These are phyloP conservation scores for Phytophthora tentaculata DNA, from an alignment of 352 stramenopile species.

Conservation along the genomic window DNA sequence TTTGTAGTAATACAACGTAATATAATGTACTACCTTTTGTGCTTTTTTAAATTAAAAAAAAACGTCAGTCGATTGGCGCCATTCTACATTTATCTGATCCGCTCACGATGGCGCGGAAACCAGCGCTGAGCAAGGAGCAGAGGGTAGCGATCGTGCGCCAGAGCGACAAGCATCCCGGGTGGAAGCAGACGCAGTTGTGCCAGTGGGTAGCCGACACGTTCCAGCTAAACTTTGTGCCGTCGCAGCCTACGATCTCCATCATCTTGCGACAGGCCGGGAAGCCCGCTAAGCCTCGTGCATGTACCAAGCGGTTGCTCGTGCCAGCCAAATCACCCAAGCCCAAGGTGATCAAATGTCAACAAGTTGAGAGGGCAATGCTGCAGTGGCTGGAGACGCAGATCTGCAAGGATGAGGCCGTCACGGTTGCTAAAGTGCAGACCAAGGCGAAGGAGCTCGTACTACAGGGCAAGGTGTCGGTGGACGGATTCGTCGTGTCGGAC, in stretches of 20 bases:
- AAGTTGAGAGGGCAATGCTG: conserved; percentile 66
- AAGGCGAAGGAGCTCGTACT: conserved; percentile 25
- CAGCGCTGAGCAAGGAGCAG: conserved; percentile 70
- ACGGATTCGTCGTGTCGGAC: conserved; percentile 37
- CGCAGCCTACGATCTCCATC: conserved; percentile 80
- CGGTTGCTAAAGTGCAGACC: conserved; percentile 13
- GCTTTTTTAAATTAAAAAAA: neutral
- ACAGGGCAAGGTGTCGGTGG: conserved; percentile 13
- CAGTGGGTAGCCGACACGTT: conserved; percentile 74
- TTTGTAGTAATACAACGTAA: no score
- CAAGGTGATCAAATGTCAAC: conserved; percentile 64
- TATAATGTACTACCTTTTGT: no score
- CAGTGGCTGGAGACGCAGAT: conserved; percentile 59
- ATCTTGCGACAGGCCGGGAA: conserved; percentile 65
- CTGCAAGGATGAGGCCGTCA: conserved; percentile 30
- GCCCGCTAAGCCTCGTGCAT: conserved; percentile 42
- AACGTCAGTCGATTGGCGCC: no score
- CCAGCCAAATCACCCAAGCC: conserved; percentile 51
- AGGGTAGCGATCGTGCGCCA: conserved; percentile 73
- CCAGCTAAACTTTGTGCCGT: conserved; percentile 55
- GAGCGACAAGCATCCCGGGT: conserved; percentile 62
- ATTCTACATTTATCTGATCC: no score
- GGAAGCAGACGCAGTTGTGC: conserved; percentile 68
- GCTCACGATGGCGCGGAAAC: conserved; percentile 23
- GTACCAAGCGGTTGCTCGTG: conserved; percentile 40